Conservation (phyloP, 1,284 basidiomycete species). For the Boletus sp. region DNA sequence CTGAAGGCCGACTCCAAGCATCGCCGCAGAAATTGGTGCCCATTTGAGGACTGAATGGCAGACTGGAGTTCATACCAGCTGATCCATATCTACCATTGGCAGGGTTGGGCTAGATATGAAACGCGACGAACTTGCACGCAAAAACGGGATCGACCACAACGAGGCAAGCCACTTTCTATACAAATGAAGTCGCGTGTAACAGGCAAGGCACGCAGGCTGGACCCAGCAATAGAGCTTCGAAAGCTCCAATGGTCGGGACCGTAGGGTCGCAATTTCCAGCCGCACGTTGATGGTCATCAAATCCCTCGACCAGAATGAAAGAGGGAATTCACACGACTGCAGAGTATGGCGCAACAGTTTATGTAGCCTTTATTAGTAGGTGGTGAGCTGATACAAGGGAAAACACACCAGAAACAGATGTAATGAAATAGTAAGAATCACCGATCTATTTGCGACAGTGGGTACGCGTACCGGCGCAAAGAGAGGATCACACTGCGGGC, state of each 20-base stretch:
- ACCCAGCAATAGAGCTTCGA: not conserved
- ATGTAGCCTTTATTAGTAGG: not conserved
- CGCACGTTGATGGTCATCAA: conserved; percentile 11
- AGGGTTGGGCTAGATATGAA: not conserved
- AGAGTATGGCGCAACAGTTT: not conserved
- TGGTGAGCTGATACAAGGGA: not conserved
- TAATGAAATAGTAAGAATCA: not conserved
- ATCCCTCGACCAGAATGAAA: conserved; percentile 17
- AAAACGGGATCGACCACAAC: not conserved
- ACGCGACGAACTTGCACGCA: not conserved
- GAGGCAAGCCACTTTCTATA: not conserved
- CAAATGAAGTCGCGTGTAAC: not conserved
- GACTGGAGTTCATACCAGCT: not conserved
- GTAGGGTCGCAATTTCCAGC: not conserved
- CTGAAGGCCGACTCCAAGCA: not conserved
- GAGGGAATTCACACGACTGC: no score
- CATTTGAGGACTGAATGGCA: conserved; percentile 4
- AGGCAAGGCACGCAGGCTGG: not conserved
- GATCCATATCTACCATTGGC: conserved; percentile 2
- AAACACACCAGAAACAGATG: not conserved
- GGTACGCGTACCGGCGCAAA: conserved; percentile 1
- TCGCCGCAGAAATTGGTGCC: conserved; percentile 14
- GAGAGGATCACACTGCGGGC: not conserved
- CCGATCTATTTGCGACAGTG: conserved; percentile 6
- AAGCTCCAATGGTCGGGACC: conserved; percentile 14